Percentiles rank a stretch among this genome's conserved stretches.
Conservation (phyloP, 1,139 yeast genomes). For the Casaregolazyma lundiana region DNA sequence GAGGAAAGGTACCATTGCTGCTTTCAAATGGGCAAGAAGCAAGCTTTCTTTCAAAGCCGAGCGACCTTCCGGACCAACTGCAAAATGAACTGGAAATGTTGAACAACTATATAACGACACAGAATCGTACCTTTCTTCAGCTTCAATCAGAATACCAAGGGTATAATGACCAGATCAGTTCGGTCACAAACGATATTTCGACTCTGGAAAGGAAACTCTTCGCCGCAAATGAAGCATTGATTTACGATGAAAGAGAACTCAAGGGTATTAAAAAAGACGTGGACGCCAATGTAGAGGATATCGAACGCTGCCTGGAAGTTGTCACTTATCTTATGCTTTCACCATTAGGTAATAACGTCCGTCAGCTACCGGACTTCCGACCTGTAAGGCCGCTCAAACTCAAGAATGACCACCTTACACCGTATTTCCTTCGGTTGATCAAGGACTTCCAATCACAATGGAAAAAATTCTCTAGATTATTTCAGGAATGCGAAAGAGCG, state of each 20-base stretch:
- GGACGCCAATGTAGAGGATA: slow-evolving; percentile 47
- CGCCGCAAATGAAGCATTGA: slow-evolving; percentile 66
- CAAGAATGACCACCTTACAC: slow-evolving; percentile 42
- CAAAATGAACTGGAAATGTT: slow-evolving; percentile 77
- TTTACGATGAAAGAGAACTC: slow-evolving; percentile 56
- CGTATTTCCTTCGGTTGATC: slow-evolving; percentile 51
- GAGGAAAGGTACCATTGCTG: slow-evolving; percentile 29
- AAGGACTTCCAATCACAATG: slow-evolving; percentile 52
- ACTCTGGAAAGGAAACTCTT: slow-evolving; percentile 60
- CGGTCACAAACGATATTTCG: slow-evolving; percentile 81
- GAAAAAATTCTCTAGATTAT: slow-evolving; percentile 58
- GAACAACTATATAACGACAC: slow-evolving; percentile 78
- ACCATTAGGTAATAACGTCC: slow-evolving; percentile 15
- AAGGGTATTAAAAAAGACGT: slow-evolving; percentile 39
- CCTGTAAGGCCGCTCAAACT: slow-evolving; percentile 38
- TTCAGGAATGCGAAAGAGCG: slow-evolving; percentile 69
- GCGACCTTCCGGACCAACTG: slow-evolving; percentile 71
- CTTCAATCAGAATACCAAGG: slow-evolving; percentile 58
- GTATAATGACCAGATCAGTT: slow-evolving; percentile 65
- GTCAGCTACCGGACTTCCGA: slow-evolving; percentile 16
- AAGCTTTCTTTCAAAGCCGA: slow-evolving; percentile 73
- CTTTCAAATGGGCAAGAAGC: slow-evolving; percentile 26
- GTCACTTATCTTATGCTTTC: slow-evolving; percentile 53
- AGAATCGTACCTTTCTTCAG: slow-evolving; percentile 76
- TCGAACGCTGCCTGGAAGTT: slow-evolving; percentile 62